Percentiles rank a stretch among this genome's conserved stretches.
Evolutionary conservation across 2,329 filamentous ascomycete genomes (phyloP).

Genomic region (Blastomyces silverae): DNA sequence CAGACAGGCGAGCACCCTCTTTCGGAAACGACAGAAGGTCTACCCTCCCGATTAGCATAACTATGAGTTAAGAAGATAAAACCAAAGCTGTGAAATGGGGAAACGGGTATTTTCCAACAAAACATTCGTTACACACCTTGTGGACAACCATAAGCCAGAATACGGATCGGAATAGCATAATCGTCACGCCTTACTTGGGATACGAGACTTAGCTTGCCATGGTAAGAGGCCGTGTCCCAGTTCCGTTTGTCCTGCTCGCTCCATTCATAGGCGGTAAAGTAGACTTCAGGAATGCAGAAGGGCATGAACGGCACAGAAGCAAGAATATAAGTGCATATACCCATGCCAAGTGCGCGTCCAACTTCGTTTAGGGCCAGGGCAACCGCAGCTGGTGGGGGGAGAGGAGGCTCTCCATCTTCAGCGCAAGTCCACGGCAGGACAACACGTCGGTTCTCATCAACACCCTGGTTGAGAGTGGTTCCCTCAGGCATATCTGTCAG

Average conservation of each 20-base stretch:
- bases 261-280: constrained; percentile 8
- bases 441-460: constrained; percentile 8
- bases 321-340: constrained; percentile 9
- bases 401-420: constrained; percentile 3
- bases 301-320: not conserved
- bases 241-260: constrained; percentile 9
- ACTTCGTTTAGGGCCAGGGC: constrained; percentile 14
- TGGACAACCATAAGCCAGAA: not conserved
- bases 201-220: not conserved
- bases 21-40: constrained; percentile 10
- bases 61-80: not conserved
- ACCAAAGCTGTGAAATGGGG: not conserved
- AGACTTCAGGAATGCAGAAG: constrained; percentile 13
- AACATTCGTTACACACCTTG: not conserved
- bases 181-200: not conserved
- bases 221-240: constrained; percentile 12
- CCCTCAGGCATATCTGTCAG: not conserved
- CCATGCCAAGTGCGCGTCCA: constrained; percentile 11
- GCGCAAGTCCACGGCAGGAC: constrained; percentile 3
- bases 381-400: constrained; percentile 12
- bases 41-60: not conserved
- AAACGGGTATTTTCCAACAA: not conserved
- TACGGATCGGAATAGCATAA: not conserved
- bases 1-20: constrained; percentile 11
- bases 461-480: not conserved